A percentile compares a stretch with the other conserved stretches of the same genome.
Evolutionary conservation across 345 rosid species (phyloP).

Genomic region (Noccaea caerulescens): DNA sequence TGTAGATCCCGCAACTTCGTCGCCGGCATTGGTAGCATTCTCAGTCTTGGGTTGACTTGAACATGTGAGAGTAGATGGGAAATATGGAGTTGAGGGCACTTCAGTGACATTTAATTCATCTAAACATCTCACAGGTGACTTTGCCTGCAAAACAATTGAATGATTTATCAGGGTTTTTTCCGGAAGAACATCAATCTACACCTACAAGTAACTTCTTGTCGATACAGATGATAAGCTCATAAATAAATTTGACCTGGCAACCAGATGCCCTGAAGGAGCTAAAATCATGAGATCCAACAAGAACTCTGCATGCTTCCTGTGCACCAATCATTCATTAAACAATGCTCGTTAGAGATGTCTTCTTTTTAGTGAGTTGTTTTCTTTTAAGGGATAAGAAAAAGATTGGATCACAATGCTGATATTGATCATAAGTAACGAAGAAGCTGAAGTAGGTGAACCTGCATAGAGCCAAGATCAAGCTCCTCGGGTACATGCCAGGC

Average conservation of each 20-base stretch:
- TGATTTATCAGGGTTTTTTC: conserved; percentile 2
- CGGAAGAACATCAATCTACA: too few species aligned
- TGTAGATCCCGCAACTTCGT: conserved; percentile 25
- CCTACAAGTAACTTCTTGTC: too few species aligned
- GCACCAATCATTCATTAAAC: conserved; percentile 30
- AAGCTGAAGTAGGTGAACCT: conserved; percentile 53
- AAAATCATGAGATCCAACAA: conserved; percentile 86
- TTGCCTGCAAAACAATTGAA: conserved; percentile 57
- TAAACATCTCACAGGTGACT: conserved; percentile 76
- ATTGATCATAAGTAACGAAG: conserved; percentile 6
- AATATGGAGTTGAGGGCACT: conserved; percentile 66
- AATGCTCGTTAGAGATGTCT: background rate
- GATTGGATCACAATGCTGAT: conserved; percentile 15
- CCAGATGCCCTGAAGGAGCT: conserved; percentile 95
- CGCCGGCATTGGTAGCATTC: conserved; percentile 22
- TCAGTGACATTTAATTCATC: conserved; percentile 75
- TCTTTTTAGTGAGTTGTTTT: too few species aligned
- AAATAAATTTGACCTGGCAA: too few species aligned
- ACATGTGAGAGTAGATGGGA: conserved; percentile 53
- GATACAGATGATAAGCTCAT: background rate
- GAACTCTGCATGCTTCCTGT: conserved; percentile 95
- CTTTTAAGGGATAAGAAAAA: too few species aligned
- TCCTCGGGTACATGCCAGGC: conserved; percentile 86
- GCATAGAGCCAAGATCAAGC: conserved; percentile 74
- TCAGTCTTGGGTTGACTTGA: conserved; percentile 39